Evolutionary conservation across 208 protist genomes (phyloP), one percentile per base, ranked within the genome.

Genomic region (Leishmania amazonensis): DNA sequence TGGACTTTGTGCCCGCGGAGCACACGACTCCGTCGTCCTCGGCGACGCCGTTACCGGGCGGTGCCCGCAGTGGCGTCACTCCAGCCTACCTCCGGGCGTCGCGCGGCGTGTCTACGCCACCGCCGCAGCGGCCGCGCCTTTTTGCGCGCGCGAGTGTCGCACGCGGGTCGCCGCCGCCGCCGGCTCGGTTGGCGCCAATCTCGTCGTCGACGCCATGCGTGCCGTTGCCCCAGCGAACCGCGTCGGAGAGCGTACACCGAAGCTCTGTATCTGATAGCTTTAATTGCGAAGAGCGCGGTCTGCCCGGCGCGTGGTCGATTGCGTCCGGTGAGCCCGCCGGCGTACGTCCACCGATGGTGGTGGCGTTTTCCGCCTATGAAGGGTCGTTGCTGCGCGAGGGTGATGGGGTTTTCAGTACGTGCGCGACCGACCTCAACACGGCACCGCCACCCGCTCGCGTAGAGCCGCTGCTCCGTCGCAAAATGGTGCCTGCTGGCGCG

Each of bases 161-260:
- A 8, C 74, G 73, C 57, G 67, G 47, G 54, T 81, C 83, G 3
- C 78, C 83, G 21, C 54, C 83, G 31, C 83, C 83, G 3, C 83
- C 83, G 7, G 78, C 78, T 15, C 83, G 83, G 51, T 72, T 88
- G 35, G 78, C 81, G 11, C 81, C 85, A 1, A 47, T 85, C 51
- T 42, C 75, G 7, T 76, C 71, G 58, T 65, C 60, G 31, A 68
- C 19, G 13, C 72, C 40, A 28, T 31, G 58, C 38, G 47, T 71
- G 42, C 64, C 57, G 31, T 3, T 28, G 35, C 72, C 35, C 47
- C 31, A 47, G 15, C 72, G 15, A 60, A 31, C n/a, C 51, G 17
- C 35, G 7, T 76, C 35, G 13, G 17, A 62, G 17, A 62, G 51
- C 9, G 31, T 28, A 13, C 72, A 5, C 28, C 15, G 13, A 31